A percentile compares a stretch with the other conserved stretches of the same genome.
Evolutionary conservation across 2,329 filamentous ascomycete species (phyloP).

Genomic region (Aureobasidium sp.): DNA sequence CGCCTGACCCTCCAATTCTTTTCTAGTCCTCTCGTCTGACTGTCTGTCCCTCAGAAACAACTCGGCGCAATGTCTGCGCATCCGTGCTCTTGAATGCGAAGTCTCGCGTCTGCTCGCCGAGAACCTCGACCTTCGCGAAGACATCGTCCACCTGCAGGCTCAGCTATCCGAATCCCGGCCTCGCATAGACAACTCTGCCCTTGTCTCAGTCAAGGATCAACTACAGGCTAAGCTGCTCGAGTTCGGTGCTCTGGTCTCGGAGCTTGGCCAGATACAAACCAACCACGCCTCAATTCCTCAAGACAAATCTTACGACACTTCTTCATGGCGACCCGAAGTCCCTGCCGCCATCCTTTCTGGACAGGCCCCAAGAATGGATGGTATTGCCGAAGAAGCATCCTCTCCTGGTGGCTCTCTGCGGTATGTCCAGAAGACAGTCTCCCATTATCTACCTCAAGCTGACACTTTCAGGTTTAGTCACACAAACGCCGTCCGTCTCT

Average conservation of each 20-base stretch:
- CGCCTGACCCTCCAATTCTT: background rate
- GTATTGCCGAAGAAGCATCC: conserved; percentile 61
- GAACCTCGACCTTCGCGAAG: conserved; percentile 63
- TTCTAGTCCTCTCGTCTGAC: background rate
- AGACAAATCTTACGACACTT: conserved; percentile 16
- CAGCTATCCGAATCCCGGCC: conserved; percentile 53
- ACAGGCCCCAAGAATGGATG: conserved; percentile 42
- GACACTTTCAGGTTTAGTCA: conserved; percentile 47
- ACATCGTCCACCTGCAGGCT: conserved; percentile 61
- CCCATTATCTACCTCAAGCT: conserved; percentile 16
- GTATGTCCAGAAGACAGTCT: background rate
- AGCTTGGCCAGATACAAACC: conserved; percentile 42
- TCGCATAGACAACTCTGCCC: conserved; percentile 52
- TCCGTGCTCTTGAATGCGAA: conserved; percentile 68
- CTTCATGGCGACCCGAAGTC: conserved; percentile 14
- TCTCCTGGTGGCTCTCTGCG: conserved; percentile 59
- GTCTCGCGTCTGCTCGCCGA: conserved; percentile 67
- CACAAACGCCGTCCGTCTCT: conserved; percentile 42
- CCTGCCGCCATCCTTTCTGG: conserved; percentile 35
- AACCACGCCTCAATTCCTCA: conserved; percentile 13
- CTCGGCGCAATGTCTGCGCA: conserved; percentile 66
- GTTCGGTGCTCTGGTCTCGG: conserved; percentile 57
- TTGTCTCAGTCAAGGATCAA: conserved; percentile 59
- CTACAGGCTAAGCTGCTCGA: conserved; percentile 66
- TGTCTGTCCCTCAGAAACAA: conserved; percentile 48